phyloP scores from a whole-genome alignment of 2,329 filamentous ascomycete genomes.

The Scedosporium dehoogii region DNA sequence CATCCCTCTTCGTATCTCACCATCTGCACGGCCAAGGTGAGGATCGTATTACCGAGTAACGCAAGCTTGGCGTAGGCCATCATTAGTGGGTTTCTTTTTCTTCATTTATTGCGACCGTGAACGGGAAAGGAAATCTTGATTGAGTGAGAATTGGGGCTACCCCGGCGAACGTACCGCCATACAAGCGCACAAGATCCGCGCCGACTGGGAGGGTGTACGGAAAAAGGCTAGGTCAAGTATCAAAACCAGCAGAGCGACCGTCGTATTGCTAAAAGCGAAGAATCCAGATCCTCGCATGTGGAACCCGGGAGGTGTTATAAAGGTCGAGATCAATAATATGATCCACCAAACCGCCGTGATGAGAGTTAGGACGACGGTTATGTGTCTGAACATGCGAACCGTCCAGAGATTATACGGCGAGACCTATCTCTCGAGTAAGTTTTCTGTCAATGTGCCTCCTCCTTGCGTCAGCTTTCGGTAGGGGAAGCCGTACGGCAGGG shows the following conservation, averaged over 20 bases:
- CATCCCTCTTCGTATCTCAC: constrained; percentile 79
- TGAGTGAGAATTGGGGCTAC: background rate
- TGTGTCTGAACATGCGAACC: constrained; percentile 67
- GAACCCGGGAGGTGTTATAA: constrained; percentile 81
- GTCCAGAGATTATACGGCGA: constrained; percentile 94
- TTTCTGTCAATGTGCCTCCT: background rate
- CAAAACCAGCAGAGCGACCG: constrained; percentile 66
- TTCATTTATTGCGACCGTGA: background rate
- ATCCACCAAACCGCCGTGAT: constrained; percentile 89
- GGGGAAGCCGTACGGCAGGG: constrained; percentile 21
- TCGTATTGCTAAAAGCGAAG: constrained; percentile 77
- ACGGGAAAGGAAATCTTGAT: background rate
- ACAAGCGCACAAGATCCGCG: constrained; percentile 62
- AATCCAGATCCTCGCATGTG: constrained; percentile 86
- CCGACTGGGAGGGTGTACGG: constrained; percentile 66
- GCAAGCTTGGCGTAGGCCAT: constrained; percentile 15
- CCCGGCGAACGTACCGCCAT: constrained; percentile 35
- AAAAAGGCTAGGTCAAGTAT: constrained; percentile 79
- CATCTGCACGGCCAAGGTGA: constrained; percentile 65
- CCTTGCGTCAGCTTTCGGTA: background rate
- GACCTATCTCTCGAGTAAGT: constrained; percentile 31
- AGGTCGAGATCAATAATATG: constrained; percentile 76
- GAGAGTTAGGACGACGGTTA: constrained; percentile 66
- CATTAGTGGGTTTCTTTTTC: background rate
- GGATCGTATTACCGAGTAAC: constrained; percentile 56